Conservation (phyloP, 371 early-diverging fungal genomes). For the Zopfochytrium polystomum region DNA sequence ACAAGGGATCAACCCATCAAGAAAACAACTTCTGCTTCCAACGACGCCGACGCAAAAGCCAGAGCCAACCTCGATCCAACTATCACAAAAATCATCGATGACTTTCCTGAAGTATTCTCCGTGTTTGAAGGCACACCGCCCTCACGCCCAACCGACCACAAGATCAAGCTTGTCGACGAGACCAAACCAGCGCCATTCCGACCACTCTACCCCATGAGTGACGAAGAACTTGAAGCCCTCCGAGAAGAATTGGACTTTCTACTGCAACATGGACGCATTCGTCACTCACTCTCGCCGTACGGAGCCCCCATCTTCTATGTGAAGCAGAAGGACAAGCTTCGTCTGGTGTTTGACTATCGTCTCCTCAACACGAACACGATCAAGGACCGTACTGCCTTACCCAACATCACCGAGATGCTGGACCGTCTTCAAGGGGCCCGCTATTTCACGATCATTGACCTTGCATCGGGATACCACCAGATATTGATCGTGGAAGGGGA, state of each 20-base stretch:
- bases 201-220: too few species aligned
- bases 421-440: constrained; percentile 32
- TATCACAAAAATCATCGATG: background rate
- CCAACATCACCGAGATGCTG: constrained; percentile 15
- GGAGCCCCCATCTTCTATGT: too few species aligned
- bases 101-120: too few species aligned
- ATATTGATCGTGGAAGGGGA: constrained; percentile 4
- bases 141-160: constrained; percentile 2
- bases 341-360: constrained; percentile 11
- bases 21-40: too few species aligned
- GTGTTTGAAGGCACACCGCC: constrained; percentile 5
- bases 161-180: constrained; percentile 1
- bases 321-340: too few species aligned
- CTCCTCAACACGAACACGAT: constrained; percentile 38
- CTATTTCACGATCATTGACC: constrained; percentile 12
- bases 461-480: constrained; percentile 20
- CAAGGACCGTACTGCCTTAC: constrained; percentile 15
- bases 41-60: background rate
- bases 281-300: too few species aligned
- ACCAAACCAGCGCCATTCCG: constrained; percentile 6
- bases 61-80: constrained; percentile 1
- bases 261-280: constrained; percentile 55
- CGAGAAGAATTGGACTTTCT: too few species aligned
- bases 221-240: too few species aligned
- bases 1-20: too few species aligned